Evolutionary conservation across 2,329 filamentous ascomycete species (phyloP), one percentile per base, ranked within the genome.

Genomic region (Arthrobotrys pseudoclavata): DNA sequence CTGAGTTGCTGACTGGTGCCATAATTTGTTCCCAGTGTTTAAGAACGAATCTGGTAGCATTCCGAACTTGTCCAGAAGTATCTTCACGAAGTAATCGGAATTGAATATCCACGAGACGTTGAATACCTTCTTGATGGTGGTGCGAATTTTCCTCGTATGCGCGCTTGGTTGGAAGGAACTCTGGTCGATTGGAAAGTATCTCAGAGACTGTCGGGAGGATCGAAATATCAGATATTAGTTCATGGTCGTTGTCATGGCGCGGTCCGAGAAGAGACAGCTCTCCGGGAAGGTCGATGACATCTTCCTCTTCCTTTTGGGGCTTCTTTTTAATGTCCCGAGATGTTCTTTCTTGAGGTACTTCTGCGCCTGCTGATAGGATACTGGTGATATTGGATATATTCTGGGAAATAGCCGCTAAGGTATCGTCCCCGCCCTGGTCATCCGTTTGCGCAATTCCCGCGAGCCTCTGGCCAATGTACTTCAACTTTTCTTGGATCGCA

Each of bases 131-230:
- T 37, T 57, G 63, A 15, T 81, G 81, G 50, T 83, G 81, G 20
- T 83, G 80, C 40, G 82, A 81, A 1, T 79, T 79, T 29, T 62
- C 55, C 6, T 75, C 67, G 15, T 79, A 74, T 4, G 79, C 72
- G 12, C 72, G 76, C 4, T 47, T 76, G 37, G 66, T 70, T 2
- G 81, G 81, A 20, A 82, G 79, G 52, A 79, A 79, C 22, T 69
- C 62, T 18, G 67, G 47, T 47, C 72, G 48, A 26, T 79, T 69
- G 29, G 67, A 20, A 20, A 67, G 76, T 68, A 83, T 83, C 45
- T 84, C 82, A n/a, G 79, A 74, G 12, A 81, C 80, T 4, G 82
- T 83, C 0, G 82, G 83, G 31, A 83, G 69, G 26, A 83, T 83
- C n/a, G 75, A 78, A 34, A 84, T 83, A 50, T 83, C 75, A 12